These are phyloP conservation scores for Candida rishiriensis DNA, from an alignment of 805 yeast genomes.

Conservation along the genomic window DNA sequence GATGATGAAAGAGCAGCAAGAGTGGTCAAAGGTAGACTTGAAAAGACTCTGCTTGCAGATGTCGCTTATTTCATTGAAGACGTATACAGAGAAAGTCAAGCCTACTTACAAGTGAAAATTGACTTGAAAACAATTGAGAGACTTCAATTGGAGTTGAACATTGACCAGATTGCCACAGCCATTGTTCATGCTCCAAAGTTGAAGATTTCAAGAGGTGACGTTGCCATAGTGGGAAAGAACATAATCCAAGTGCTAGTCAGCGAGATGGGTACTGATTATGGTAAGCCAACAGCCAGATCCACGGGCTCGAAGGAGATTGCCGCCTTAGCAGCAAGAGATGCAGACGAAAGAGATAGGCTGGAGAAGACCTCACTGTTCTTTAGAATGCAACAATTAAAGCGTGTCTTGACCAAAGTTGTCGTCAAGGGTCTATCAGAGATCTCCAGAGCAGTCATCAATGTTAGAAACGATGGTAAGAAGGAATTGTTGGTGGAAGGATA, in stretches of 20 bases:
- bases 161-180: constrained; percentile 84
- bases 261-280: constrained; percentile 34
- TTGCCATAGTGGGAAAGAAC: constrained; percentile 61
- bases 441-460: constrained; percentile 93
- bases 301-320: constrained; percentile 31
- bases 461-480: constrained; percentile 77
- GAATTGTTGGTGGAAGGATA: constrained; percentile 97
- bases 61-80: constrained; percentile 89
- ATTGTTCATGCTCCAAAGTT: constrained; percentile 82
- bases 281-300: constrained; percentile 39
- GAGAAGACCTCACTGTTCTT: constrained; percentile 60
- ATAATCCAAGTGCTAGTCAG: constrained; percentile 62
- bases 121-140: constrained; percentile 83
- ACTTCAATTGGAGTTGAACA: constrained; percentile 81
- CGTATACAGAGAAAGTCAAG: constrained; percentile 76
- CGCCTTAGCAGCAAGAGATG: constrained; percentile 27
- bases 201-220: constrained; percentile 71
- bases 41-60: constrained; percentile 83
- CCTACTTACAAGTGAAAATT: constrained; percentile 74
- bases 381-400: constrained; percentile 83
- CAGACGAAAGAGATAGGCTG: constrained; percentile 32
- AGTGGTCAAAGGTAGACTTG: constrained; percentile 96
- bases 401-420: constrained; percentile 80
- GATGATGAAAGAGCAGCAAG: constrained; percentile 97
- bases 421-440: constrained; percentile 92